A percentile compares a stretch with the other conserved stretches of the same genome.
phyloP scores from a whole-genome alignment of 2,329 filamentous ascomycete species.

The Xylaria sp. region DNA sequence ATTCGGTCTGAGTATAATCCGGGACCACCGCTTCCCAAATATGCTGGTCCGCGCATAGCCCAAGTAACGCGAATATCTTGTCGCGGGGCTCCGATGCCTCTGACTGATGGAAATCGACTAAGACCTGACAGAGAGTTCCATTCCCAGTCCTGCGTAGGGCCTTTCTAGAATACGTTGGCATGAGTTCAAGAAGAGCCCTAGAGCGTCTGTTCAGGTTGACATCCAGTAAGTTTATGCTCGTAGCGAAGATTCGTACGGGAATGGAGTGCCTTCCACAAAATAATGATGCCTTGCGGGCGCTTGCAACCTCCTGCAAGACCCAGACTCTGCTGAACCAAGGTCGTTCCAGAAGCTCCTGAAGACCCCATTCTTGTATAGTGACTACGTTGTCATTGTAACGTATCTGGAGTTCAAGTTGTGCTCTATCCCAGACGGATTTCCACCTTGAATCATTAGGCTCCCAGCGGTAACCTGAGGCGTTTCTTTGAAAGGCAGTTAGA shows the following conservation, averaged over 20 bases:
- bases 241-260: conserved; percentile 3
- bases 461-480: neutral
- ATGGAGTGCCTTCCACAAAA: conserved; percentile 3
- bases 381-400: neutral
- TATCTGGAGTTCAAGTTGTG: neutral
- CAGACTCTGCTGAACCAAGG: conserved; percentile 24
- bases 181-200: conserved; percentile 16
- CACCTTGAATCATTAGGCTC: conserved; percentile 7
- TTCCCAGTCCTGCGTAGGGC: neutral
- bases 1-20: conserved; percentile 6
- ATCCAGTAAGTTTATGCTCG: neutral
- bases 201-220: neutral
- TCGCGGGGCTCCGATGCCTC: conserved; percentile 19
- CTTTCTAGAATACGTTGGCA: conserved; percentile 8
- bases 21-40: neutral
- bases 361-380: neutral
- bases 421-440: neutral
- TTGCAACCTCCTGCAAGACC: conserved; percentile 28
- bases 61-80: conserved; percentile 26
- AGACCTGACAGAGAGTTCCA: neutral
- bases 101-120: neutral
- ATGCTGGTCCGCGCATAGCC: conserved; percentile 8
- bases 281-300: conserved; percentile 12
- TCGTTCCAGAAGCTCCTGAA: conserved; percentile 7
- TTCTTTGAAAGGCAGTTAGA: neutral